Evolutionary conservation across 768 basidiomycete species (phyloP), one percentile per base, ranked within the genome.

Genomic region (Hortiboletus flavorubellus): DNA sequence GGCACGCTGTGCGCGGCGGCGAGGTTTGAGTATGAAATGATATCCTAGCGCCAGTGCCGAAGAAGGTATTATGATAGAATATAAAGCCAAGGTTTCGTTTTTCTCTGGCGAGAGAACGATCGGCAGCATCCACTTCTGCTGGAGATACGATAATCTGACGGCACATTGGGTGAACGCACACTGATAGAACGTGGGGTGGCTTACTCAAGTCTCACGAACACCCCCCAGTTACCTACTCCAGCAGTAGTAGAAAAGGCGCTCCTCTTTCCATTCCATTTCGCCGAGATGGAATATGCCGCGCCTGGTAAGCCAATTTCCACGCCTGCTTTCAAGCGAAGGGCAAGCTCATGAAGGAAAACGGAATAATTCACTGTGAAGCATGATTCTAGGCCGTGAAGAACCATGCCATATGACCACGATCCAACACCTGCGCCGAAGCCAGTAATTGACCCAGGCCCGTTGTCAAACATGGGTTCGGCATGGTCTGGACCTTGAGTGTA

Each of bases 181-280:
- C 34, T 53, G 46, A 56, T 58, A 34, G 50, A 49, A 21, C 31
- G 49, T 58, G 42, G 53, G 26, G 9, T 7, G 29, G 34, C 69
- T 66, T 62, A 87, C 87, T 83, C 80, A 49, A 88, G 59, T 64
- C 73, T 76, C 55, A 86, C 67, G 31, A 79, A 68, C 46, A 87
- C 77, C 10, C 81, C 84, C 35, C 70, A 61, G 38, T 74, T 62
- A 54, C 73, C 76, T 43, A 82, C 65, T 41, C 75, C 73, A 38
- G 83, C 73, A 29, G 66, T 69, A 3, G 78, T 76, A 51, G 75
- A 72, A 55, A 84, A 68, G 58, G 78, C 72, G 45, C 67, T 72
- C 33, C 66, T 72, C 34, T 77, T 73, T 48, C 75, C 75, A 21
- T 69, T 70, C 85, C 86, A 88, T 41, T 71, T 71, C 55, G 80